phyloP scores from a whole-genome alignment of 208 protist species.

The Zelonia costaricensis region DNA sequence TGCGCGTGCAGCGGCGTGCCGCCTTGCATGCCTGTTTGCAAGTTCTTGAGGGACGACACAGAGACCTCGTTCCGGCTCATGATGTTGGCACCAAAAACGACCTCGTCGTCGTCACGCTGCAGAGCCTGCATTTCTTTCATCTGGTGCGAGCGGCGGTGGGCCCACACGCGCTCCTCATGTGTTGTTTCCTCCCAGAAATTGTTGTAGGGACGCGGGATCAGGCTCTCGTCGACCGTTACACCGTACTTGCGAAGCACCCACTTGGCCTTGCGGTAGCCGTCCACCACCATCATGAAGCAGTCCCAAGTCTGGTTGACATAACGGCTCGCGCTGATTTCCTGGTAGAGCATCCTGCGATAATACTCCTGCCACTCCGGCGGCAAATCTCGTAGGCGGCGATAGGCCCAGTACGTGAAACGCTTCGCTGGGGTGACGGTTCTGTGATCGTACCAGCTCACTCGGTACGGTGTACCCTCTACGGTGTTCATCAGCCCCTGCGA shows the following conservation, averaged over 20 bases:
- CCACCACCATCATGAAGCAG: conserved; percentile 91
- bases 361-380: conserved; percentile 86
- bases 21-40: conserved; percentile 81
- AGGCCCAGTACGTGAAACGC: conserved; percentile 86
- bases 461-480: conserved; percentile 52
- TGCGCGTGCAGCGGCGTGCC: conserved; percentile 82
- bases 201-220: conserved; percentile 87
- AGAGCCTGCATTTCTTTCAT: conserved; percentile 88
- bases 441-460: conserved; percentile 80
- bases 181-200: conserved; percentile 93
- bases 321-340: conserved; percentile 70
- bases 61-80: conserved; percentile 78
- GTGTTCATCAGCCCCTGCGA: conserved; percentile 64
- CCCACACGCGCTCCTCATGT: conserved; percentile 89
- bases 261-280: conserved; percentile 86
- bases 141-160: conserved; percentile 82
- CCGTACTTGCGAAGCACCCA: conserved; percentile 88
- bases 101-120: conserved; percentile 78
- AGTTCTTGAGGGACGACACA: conserved; percentile 63
- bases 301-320: conserved; percentile 90
- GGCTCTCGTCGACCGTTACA: conserved; percentile 65
- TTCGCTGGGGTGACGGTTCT: conserved; percentile 69
- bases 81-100: conserved; percentile 72
- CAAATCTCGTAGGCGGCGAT: conserved; percentile 70
- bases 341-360: conserved; percentile 86